These are phyloP conservation scores for Syzygium grande DNA, from an alignment of 345 rosid genomes.

Conservation along the genomic window DNA sequence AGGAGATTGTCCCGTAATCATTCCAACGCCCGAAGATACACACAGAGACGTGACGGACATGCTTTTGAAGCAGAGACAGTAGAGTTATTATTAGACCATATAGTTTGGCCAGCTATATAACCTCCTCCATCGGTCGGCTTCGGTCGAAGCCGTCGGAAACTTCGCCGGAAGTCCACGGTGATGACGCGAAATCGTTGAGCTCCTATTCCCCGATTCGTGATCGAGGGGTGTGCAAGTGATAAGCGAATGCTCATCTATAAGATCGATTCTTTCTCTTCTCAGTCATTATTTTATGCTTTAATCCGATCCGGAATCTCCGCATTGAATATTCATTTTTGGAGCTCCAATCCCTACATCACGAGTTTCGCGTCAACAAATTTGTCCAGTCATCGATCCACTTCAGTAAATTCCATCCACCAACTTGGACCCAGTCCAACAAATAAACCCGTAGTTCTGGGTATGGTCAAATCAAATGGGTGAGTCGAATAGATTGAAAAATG, in stretches of 20 bases:
- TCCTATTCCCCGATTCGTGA: not conserved
- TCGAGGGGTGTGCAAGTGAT: not conserved
- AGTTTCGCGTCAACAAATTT: not conserved
- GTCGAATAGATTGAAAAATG: not conserved
- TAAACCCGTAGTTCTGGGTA: not conserved
- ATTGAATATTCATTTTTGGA: not conserved
- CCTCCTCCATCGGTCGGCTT: not conserved
- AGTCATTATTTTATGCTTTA: not conserved
- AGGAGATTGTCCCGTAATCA: not conserved
- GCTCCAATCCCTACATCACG: not conserved
- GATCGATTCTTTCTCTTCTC: not conserved
- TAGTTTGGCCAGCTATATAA: not conserved
- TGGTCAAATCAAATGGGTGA: not conserved
- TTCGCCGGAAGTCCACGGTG: not conserved
- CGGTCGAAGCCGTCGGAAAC: not conserved
- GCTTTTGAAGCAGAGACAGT: not conserved
- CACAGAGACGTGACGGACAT: not conserved
- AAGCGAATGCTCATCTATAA: not conserved
- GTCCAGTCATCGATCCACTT: not conserved
- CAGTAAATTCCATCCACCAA: not conserved
- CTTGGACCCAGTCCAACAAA: not conserved
- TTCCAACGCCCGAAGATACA: not conserved
- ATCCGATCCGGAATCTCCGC: not conserved
- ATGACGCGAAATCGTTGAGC: not conserved
- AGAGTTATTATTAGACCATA: not conserved